phyloP scores from a whole-genome alignment of 2,329 filamentous ascomycete genomes.

The Fusarium virguliforme region DNA sequence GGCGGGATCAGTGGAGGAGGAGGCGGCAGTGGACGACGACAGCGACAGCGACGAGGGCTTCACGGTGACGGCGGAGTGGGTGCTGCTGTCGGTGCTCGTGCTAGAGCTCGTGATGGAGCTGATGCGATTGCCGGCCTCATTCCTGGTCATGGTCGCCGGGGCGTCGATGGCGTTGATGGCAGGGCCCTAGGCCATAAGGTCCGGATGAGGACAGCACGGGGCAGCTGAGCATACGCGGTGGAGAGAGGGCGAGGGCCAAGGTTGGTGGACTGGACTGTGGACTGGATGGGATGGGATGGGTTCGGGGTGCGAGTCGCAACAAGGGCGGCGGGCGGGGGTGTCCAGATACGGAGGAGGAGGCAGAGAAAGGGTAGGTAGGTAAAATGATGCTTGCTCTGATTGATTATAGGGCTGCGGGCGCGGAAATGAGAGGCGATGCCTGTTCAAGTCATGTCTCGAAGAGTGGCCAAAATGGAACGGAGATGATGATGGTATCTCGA shows the following conservation, averaged over 20 bases:
- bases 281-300: slow-evolving; percentile 15
- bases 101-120: slow-evolving; percentile 62
- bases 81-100: slow-evolving; percentile 77
- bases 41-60: slow-evolving; percentile 60
- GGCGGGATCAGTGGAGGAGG: slow-evolving; percentile 52
- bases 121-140: slow-evolving; percentile 76
- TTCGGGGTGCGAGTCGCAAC: slow-evolving; percentile 29
- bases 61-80: slow-evolving; percentile 76
- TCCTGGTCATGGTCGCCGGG: slow-evolving; percentile 75
- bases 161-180: slow-evolving; percentile 53
- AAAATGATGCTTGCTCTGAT: slow-evolving; percentile 1
- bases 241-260: slow-evolving; percentile 24
- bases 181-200: slow-evolving; percentile 54
- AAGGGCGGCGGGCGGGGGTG: slow-evolving; percentile 34
- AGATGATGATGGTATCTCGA: slow-evolving; percentile 37
- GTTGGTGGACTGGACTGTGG: slow-evolving; percentile 8
- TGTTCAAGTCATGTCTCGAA: slow-evolving; percentile 55
- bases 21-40: slow-evolving; percentile 47
- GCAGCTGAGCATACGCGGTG: slow-evolving; percentile 44
- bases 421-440: slow-evolving; percentile 34
- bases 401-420: slow-evolving; percentile 11
- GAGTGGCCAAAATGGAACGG: slow-evolving; percentile 5
- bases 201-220: slow-evolving; percentile 44
- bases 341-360: slow-evolving; percentile 21
- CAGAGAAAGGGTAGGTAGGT: not conserved